Evolutionary conservation across 371 early-diverging fungal genomes (phyloP), one percentile per base, ranked within the genome.

Genomic region (Apophysomyces ossiformis): DNA sequence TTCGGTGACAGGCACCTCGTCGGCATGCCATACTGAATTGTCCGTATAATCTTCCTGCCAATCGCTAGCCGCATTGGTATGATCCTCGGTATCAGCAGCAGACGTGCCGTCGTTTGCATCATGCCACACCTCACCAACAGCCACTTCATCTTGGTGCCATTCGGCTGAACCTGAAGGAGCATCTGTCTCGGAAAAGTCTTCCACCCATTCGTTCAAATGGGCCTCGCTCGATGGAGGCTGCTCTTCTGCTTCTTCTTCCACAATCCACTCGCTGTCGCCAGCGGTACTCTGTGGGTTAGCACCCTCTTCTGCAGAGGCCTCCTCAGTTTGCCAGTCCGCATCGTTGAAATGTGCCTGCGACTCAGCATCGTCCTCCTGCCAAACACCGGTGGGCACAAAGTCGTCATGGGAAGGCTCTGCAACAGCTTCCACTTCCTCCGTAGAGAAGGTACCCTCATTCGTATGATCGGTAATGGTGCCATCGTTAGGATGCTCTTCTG

Each of bases 311-410:
- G 44, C 64, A 59, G 64, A 57, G 35, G 70, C 37, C 15, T 77
- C 68, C 57, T 73, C 68, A 9, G 70, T 60, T 15, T 64, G 36
- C 77, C 77, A 77, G n/a, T 64, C 67, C 38, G 39, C 68, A 26
- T 69, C 67, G 37, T 58, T 66, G 39, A 61, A 43, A 43, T 43
- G 36, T 15, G 43, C 4, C 2, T 47, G 15, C 7, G 13, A 16
- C 36, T 59, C 16, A 57, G 41, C 26, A 39, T 58, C 4, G 0
- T 61, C 37, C 13, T 46, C 56, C 0, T n/a, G n/a, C 63, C 63
- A 63, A 5, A 15, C 37, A 12, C 44, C 65, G 0, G 50, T 32
- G 21, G 39, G 60, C 9, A 21, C 46, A 26, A 15, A 8, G 41
- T 41, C 45, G 41, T 63, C 54, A 38, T 68, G 54, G 50, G 21